Conservation (phyloP, 1,284 basidiomycete species). For the Schizophyllum commune region DNA sequence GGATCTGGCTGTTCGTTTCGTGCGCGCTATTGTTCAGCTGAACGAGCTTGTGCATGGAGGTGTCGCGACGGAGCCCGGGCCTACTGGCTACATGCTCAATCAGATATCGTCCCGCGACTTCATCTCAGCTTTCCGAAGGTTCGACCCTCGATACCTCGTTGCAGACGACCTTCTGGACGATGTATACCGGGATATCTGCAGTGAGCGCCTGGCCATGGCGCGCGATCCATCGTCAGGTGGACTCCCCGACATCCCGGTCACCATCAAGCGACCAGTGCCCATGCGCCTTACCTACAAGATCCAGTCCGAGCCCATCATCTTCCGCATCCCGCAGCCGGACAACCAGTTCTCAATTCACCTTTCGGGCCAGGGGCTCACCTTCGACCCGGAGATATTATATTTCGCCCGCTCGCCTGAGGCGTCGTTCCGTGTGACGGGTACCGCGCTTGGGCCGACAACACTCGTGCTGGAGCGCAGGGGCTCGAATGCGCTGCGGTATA, state of each 20-base stretch:
- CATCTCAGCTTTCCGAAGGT: conserved; percentile 67
- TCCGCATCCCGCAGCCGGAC: conserved; percentile 79
- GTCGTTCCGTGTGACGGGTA: conserved; percentile 84
- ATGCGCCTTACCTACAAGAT: conserved; percentile 74
- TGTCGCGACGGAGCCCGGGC: conserved; percentile 52
- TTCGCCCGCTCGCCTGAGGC: conserved; percentile 71
- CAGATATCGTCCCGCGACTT: conserved; percentile 72
- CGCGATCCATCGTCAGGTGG: conserved; percentile 37
- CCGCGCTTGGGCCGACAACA: conserved; percentile 71
- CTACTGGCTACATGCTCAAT: conserved; percentile 54
- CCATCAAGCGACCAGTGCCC: conserved; percentile 68
- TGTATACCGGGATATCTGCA: conserved; percentile 70
- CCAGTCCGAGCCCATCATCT: conserved; percentile 78
- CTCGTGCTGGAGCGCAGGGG: conserved; percentile 78
- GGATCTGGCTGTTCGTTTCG: conserved; percentile 70
- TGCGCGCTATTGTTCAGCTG: conserved; percentile 80
- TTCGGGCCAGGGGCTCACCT: conserved; percentile 77
- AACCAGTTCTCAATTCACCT: conserved; percentile 73
- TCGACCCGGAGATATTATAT: conserved; percentile 76
- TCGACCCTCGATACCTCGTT: conserved; percentile 62
- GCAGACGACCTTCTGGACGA: conserved; percentile 68
- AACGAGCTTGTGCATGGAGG: conserved; percentile 74
- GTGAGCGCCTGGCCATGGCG: conserved; percentile 69
- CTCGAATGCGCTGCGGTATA: conserved; percentile 72
- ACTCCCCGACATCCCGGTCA: conserved; percentile 46